Percentiles rank a stretch among this genome's conserved stretches.
phyloP scores from a whole-genome alignment of 805 yeast genomes.

The Lipomyces sp. region DNA sequence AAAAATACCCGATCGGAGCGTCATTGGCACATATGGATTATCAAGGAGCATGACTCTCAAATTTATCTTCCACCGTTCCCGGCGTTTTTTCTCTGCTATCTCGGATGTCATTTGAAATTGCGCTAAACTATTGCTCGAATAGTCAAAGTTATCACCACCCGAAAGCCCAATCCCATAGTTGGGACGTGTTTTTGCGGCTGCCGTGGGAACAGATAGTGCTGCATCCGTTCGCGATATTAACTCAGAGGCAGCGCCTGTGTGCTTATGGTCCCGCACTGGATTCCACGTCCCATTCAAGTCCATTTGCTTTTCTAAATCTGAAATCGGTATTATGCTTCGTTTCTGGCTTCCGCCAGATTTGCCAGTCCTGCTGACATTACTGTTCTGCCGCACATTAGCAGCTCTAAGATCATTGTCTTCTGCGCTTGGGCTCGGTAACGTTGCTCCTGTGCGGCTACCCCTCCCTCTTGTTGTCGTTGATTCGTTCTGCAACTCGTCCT shows the following conservation, averaged over 20 bases:
- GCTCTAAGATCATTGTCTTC: neutral
- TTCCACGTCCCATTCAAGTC: conserved; percentile 34
- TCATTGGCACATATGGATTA: conserved; percentile 81
- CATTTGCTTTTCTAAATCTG: conserved; percentile 36
- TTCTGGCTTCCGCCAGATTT: conserved; percentile 14
- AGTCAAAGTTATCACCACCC: neutral
- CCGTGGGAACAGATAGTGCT: conserved; percentile 14
- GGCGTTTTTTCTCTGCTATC: conserved; percentile 19
- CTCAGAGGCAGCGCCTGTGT: neutral
- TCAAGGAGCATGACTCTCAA: conserved; percentile 63
- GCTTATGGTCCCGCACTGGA: conserved; percentile 25
- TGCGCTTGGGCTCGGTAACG: neutral
- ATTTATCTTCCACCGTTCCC: conserved; percentile 56
- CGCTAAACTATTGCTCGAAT: conserved; percentile 17
- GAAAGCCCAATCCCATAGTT: conserved; percentile 2
- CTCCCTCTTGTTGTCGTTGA: conserved; percentile 5
- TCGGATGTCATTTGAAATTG: conserved; percentile 35
- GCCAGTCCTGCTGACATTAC: neutral
- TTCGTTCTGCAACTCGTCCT: conserved; percentile 10
- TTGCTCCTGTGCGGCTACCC: neutral
- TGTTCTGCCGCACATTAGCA: neutral
- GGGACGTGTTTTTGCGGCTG: conserved; percentile 17
- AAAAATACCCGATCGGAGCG: conserved; percentile 65
- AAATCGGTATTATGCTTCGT: conserved; percentile 19
- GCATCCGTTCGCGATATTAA: neutral